These are phyloP conservation scores for Solanum bulbocastanum DNA, from an alignment of 257 asterid genomes.

Conservation along the genomic window DNA sequence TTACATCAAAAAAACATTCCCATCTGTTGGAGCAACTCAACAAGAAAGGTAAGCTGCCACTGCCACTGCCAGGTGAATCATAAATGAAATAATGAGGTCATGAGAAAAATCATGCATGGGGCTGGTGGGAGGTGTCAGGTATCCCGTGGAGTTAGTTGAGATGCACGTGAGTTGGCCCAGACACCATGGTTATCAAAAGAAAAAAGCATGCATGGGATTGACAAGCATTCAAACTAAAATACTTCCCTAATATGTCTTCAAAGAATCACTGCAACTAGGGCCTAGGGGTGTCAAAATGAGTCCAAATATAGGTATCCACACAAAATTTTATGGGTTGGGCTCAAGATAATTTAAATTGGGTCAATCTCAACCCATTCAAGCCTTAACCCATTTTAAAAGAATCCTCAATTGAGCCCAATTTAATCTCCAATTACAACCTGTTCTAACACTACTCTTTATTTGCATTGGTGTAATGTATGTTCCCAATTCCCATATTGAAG, in stretches of 20 bases:
- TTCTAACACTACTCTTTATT: no score
- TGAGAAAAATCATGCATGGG: background rate
- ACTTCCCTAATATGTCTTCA: background rate
- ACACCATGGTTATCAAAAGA: background rate
- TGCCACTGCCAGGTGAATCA: background rate
- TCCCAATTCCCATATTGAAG: no score
- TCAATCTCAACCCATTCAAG: no score
- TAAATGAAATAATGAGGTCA: background rate
- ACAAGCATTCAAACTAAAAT: background rate
- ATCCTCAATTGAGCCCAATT: no score
- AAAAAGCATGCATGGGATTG: background rate
- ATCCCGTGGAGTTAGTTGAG: background rate
- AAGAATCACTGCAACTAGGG: background rate
- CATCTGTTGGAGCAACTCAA: background rate
- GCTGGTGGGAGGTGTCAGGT: background rate
- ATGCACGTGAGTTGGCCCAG: background rate
- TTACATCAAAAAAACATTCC: background rate
- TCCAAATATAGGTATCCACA: no score
- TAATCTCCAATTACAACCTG: no score
- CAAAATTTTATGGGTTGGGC: no score
- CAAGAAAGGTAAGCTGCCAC: background rate
- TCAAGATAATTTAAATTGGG: no score
- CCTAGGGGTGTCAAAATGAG: background rate
- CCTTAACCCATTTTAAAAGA: no score
- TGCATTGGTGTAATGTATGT: no score